Evolutionary conservation across 1,139 yeast species (phyloP), one percentile per base, ranked within the genome.

Genomic region (Scheffersomyces stambukii): DNA sequence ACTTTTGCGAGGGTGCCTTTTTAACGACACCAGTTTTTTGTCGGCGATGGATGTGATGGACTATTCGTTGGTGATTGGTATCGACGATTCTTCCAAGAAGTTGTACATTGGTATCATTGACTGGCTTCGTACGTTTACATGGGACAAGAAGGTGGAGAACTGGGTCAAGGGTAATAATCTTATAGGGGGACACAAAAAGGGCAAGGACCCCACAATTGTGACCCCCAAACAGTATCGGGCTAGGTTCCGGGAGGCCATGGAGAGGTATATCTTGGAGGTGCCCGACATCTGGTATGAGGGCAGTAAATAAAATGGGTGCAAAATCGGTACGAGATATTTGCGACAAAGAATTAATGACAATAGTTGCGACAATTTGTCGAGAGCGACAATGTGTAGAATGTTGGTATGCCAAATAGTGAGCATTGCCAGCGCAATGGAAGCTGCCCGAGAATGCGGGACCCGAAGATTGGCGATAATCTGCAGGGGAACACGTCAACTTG

Each of bases 41-140:
- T 91, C 95, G 9, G 94, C 94, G 42, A 88, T 91, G 96, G 95
- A 93, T 49, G 97, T 93, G 8, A 93, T 93, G 99, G 99, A 93
- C 56, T 93, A 93, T 49, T 89, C 97, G 1, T 64, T 93, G 42
- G 95, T 93, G 10, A 81, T 93, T 38, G 98, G 97, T 0, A 84
- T 93, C 28, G 76, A 77, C 28, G 78, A 76, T 21, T 71, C 73
- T 27, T 70, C 77, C 29, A 71, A 69, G 38, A 71, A 72, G 36
- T 64, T 89, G 23, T 85, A 89, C 23, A 95, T 89, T 19, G 99
- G 99, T 5, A 91, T 93, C 25, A 91, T 91, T 41, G 97, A 93
- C 54, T 93, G 95, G 67, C 78, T 93, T 30, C 63, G 98, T 32
- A 88, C 98, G 0, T 93, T 89, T 46, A 93, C 99, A 0, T 93